phyloP scores from a whole-genome alignment of 306 rosid genomes.

The Betula pendula region DNA sequence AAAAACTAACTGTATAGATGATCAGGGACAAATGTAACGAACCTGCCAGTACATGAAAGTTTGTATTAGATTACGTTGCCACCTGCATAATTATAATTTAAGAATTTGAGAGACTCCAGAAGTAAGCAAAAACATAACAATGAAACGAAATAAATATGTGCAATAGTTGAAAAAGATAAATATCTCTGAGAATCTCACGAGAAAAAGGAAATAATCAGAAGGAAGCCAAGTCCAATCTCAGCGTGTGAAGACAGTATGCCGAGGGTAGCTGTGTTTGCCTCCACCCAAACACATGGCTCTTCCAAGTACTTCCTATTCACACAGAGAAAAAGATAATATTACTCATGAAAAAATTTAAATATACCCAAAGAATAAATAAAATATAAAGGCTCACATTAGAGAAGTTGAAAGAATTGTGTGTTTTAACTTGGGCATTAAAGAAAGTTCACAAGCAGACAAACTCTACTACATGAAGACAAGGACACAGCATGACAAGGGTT shows the following conservation, averaged over 20 bases:
- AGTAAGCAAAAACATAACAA: constrained; percentile 12
- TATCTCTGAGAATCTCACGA: constrained; percentile 63
- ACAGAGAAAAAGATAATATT: neutral
- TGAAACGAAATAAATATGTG: neutral
- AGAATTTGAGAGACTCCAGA: constrained; percentile 17
- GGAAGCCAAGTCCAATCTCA: constrained; percentile 92
- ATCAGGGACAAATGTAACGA: constrained; percentile 25
- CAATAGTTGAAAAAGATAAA: neutral
- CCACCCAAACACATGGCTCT: constrained; percentile 93
- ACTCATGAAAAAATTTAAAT: neutral
- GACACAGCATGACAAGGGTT: neutral
- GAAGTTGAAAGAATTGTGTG: neutral
- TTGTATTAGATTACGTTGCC: constrained; percentile 90
- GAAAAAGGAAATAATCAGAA: constrained; percentile 69
- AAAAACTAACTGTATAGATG: neutral
- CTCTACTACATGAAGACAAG: neutral
- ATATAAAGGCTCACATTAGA: neutral
- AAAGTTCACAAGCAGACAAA: neutral
- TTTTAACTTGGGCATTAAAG: neutral
- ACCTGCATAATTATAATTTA: constrained; percentile 45
- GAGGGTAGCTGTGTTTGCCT: constrained; percentile 79
- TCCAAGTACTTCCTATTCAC: constrained; percentile 83
- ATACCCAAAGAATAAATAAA: neutral
- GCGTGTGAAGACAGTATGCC: constrained; percentile 84
- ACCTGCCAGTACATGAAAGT: constrained; percentile 99